phyloP scores from a whole-genome alignment of 1,284 basidiomycete genomes.

The Caloboletus inedulis region DNA sequence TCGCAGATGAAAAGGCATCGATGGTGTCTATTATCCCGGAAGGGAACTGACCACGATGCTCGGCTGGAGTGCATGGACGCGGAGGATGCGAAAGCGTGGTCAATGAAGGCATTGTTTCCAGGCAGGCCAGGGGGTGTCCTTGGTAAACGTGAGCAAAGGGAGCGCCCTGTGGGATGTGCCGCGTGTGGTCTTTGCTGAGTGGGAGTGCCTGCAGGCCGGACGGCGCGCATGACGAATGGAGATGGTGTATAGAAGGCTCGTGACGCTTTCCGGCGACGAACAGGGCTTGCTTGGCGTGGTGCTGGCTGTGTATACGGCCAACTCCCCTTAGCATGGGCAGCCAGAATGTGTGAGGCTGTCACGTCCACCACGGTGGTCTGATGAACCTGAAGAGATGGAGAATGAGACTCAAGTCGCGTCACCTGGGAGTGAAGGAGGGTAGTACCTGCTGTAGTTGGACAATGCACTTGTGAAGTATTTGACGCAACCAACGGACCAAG shows the following conservation, averaged over 20 bases:
- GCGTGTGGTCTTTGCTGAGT: constrained; percentile 11
- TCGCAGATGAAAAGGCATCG: constrained; percentile 22
- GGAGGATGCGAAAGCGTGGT: background rate
- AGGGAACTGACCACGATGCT: constrained; percentile 22
- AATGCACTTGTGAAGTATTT: too few relatives aligned
- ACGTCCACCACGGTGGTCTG: constrained; percentile 34
- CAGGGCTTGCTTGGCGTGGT: constrained; percentile 40
- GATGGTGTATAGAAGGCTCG: constrained; percentile 11
- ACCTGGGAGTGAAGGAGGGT: background rate
- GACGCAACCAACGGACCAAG: too few relatives aligned
- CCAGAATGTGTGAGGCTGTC: constrained; percentile 41
- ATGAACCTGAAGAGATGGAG: constrained; percentile 7
- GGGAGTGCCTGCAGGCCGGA: constrained; percentile 19
- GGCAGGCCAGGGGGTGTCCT: background rate
- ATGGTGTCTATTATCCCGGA: constrained; percentile 25
- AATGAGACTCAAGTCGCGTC: background rate
- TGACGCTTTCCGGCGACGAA: constrained; percentile 18
- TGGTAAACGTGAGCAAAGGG: constrained; percentile 1
- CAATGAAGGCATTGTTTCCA: background rate
- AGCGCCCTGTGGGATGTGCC: constrained; percentile 8
- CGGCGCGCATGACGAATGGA: constrained; percentile 26
- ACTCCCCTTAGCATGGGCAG: constrained; percentile 72
- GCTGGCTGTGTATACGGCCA: constrained; percentile 52
- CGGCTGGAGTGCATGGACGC: background rate
- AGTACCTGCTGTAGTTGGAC: too few relatives aligned